Base-by-base conservation (phyloP, 805 yeast species). In the Maudiozyma bulderi region DNA sequence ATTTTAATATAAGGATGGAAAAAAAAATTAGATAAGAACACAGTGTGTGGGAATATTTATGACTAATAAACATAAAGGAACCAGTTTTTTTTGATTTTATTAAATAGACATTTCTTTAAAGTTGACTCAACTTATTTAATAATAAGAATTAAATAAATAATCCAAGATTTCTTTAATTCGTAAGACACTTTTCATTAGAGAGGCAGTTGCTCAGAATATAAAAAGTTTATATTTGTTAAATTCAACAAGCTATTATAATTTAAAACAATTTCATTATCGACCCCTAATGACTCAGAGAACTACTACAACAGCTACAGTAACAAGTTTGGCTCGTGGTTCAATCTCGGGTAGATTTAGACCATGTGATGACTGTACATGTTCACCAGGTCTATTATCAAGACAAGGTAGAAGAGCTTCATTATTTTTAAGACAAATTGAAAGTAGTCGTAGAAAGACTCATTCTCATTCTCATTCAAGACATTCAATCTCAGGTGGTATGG, bases 291-390 rank as follows among this genome's bases (percentile, higher is more conserved):
- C 39, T 3, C 40, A 39, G 29, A 46, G 51, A 15, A 40, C 43
- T 11, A 32, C 51, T 11, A 35, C 45, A 5, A 45, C 47, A 6
- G 37, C 39, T n/a, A 40, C 47, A 5, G 39, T 8, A 7, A 33
- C 40, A 32, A 33, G 32, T 9, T 30, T 32, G 9, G 30, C 48
- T 29, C 35, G 45, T 32, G 46, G 40, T 20, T 31, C 45, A 8
- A 39, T 43, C 5, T 37, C 40, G 6, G 26, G 45, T 8, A 35
- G 45, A 37, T 57, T 61, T 39, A 70, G 78, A 60, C 76, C 78
- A 11, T 86, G 93, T 62, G 73, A 76, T 44, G 81, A 85, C 68
- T 86, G 95, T 69, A 84, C 88, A 2, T 86, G 95, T 62, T 84
- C 91, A 0, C 93, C 93, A 5, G 95, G 95, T 3, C 69, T 86